Evolutionary conservation across 305 asterid genomes (phyloP), one percentile per base, ranked within the genome.

Genomic region (Fraxinus platypoda): DNA sequence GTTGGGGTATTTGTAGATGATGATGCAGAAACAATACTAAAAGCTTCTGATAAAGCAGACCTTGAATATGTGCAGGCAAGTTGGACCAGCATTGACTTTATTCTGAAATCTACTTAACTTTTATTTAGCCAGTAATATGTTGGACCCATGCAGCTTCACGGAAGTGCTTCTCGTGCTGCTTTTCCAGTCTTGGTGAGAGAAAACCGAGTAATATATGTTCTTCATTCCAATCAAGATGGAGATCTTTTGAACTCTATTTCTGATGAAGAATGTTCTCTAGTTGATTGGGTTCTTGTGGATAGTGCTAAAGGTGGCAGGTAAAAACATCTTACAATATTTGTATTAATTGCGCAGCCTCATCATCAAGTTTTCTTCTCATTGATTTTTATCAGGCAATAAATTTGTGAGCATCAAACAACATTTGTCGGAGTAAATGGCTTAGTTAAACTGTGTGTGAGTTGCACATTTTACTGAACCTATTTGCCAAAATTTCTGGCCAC

Each of bases 1-100:
- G 98, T 97, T 83, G 98, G 99, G 59, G 98, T 97, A 49, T 97
- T 97, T 82, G 98, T 94, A 3, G 96, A 94, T 76, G 99, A 94
- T 87, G 91, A 91, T 88, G 95, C 89, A 4, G 93, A 91, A 59
- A 91, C 98, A 12, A 97, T 94, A 78, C 74, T 91, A 74, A 88
- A 88, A 86, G 94, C 92, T 74, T 87, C 98, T 78, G 92, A 89
- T 84, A 79, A 89, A 76, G 93, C 97, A 15, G 88, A 92, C 84
- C 97, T 97, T 81, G 97, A 90, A 85, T 92, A 94, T 81, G 97
- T 97, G 88, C 99, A 96, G 94, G 99, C 89, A 68, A 74, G 77
- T 79, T 35, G 49, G 30, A 75, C 71, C 78, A 72, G 74, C 52
- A 78, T 74, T 52, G 46, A 46, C n/a, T 78, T 21, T 77, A 75